Evolutionary conservation across 495 filamentous ascomycete genomes (phyloP), one percentile per base, ranked within the genome.

Genomic region (Cercophora scortea): DNA sequence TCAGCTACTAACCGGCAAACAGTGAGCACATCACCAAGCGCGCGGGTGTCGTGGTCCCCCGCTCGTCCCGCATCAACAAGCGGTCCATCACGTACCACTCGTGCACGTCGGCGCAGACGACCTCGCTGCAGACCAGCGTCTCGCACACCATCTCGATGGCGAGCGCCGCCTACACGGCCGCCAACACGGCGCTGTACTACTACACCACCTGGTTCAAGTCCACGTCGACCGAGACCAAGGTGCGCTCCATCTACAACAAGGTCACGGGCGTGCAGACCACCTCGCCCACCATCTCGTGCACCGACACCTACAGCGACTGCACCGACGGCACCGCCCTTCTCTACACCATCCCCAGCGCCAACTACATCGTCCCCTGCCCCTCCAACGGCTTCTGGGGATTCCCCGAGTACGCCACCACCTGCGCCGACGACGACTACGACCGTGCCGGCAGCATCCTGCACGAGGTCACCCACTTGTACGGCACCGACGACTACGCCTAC

Each of bases 361-460:
- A 65, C 44, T 44, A 47, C 43, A 62, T 65, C 38, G 57, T 60
- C 0, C 62, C 62, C 1, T 65, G 62, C 52, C 51, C 59, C 4
- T 55, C 49, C 42, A 65, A 65, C 48, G 62, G 62, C 0, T 65
- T 39, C 55, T 65, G 55, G 54, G 47, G 32, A 8, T 65, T 65
- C 50, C 62, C 62, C 0, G 62, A 65, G 52, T 47, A 54, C 6
- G 60, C 62, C 9, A 32, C 52, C 15, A 62, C 46, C 43, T 65
- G 62, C 45, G 52, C 54, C 0, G 60, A 62, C 43, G 60, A 62
- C 47, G 62, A 65, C 39, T 60, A 62, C 48, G 62, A 65, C 47
- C 56, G 51, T n/a, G 62, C 51, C 15, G 62, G 62, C 42, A 58
- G 54, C 46, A 65, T 65, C 54, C 51, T 65, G 5, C 62, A 65